Evolutionary conservation across 345 rosid genomes (phyloP), one percentile per base, ranked within the genome.

Genomic region (Pugionium cornutum): DNA sequence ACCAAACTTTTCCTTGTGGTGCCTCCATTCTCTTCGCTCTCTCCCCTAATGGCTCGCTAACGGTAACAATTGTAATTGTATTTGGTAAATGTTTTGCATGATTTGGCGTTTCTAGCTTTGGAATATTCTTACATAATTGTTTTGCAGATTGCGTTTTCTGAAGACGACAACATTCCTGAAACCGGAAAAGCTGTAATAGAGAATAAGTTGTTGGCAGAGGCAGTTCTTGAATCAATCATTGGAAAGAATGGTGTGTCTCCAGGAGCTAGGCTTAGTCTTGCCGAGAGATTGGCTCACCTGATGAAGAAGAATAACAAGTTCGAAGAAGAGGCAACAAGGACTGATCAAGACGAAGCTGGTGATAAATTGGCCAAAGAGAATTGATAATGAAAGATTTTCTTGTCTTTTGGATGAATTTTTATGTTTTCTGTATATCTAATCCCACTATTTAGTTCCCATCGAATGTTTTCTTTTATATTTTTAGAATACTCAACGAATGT

Each of bases 171-270:
- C 1, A 75, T 87, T 4, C 91, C 92, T 1, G 78, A 79, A 75
- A 74, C 8, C 4, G 86, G 79, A 37, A 56, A 47, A 1, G 70
- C 70, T 1, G 79, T 80, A 66, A 89, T 92, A 4, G 84, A 89
- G 64, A 92, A 89, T 64, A 89, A 80, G 46, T 78, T 76, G 31
- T 80, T 89, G 2, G 72, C 89, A 0, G 90, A 82, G 40, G 85
- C 95, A 6, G 62, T 92, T 4, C 69, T 92, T 52, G 95, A 86
- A 71, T 84, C 95, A 0, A 86, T 87, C 34, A 71, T 92, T 2
- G 98, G 98, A 4, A 78, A 87, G 78, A 70, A 87, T 0, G 95
- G 96, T 2, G 91, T 87, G 31, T 92, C 96, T 47, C 96, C 92
- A 10, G 75, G 29, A 5, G 70, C 91, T 37, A 84, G 70, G 72